Percentiles rank a stretch among this genome's conserved stretches.
Conservation (phyloP, 441 rosid species). For the Flueggea neowawraea region DNA sequence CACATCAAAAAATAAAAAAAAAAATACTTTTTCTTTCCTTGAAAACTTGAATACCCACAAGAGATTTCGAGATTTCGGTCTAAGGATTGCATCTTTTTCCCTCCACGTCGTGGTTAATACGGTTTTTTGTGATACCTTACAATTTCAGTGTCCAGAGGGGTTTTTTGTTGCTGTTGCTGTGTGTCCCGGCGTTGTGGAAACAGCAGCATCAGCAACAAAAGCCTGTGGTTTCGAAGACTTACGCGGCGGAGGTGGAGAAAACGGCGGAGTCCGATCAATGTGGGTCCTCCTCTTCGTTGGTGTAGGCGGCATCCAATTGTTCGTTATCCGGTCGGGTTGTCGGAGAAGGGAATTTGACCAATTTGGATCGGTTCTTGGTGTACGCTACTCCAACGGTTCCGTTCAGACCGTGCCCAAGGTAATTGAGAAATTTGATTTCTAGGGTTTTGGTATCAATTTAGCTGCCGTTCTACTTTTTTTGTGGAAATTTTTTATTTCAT, state of each 20-base stretch:
- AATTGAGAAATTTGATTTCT: slow-evolving; percentile 2
- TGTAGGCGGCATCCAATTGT: slow-evolving; percentile 34
- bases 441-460: background rate
- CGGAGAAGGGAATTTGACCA: slow-evolving; percentile 27
- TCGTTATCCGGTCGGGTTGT: slow-evolving; percentile 29
- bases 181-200: slow-evolving; percentile 69
- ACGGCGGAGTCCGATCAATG: slow-evolving; percentile 34
- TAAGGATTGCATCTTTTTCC: background rate
- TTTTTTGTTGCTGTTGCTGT: too few species aligned
- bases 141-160: slow-evolving; percentile 70
- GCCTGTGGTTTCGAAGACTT: slow-evolving; percentile 18
- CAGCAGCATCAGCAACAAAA: slow-evolving; percentile 27
- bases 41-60: too few species aligned
- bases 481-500: background rate
- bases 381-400: slow-evolving; percentile 63
- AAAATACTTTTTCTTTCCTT: too few species aligned
- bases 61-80: too few species aligned
- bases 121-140: slow-evolving; percentile 4
- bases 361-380: slow-evolving; percentile 81
- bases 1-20: too few species aligned
- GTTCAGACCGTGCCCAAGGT: slow-evolving; percentile 74
- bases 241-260: slow-evolving; percentile 17
- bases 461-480: background rate
- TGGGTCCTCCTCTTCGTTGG: slow-evolving; percentile 21
- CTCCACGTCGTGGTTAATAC: background rate